Evolutionary conservation across 768 basidiomycete genomes (phyloP), one percentile per base, ranked within the genome.

Genomic region (Amanita muscaria): DNA sequence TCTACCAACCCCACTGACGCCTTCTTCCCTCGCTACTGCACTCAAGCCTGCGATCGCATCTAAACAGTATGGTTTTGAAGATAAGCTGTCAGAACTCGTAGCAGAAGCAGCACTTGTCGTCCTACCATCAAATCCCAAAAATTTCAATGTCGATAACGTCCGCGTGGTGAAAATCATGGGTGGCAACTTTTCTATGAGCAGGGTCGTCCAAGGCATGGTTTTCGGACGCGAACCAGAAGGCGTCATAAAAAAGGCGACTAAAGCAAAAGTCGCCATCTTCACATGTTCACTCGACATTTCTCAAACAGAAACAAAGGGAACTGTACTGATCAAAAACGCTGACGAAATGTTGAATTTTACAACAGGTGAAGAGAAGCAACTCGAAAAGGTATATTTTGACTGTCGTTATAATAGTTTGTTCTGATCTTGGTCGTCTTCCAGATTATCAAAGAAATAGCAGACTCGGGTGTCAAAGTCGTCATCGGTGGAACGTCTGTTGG

Each of bases 101-200:
- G 87, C 94, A 7, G 93, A 98, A 56, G 96, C 96, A 1, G 88
- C 91, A 0, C 65, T 98, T 19, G 76, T 82, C 2, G 84, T 97
- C 53, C 96, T 98, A 92, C 89, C 91, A 3, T 60, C 72, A 1
- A 88, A 88, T 59, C 78, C 80, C 6, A 83, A 84, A 59, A 83
- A 89, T 63, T 99, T 98, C 77, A 97, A 96, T 64, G 92, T 98
- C 22, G 96, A 99, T 64, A 93, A 92, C 55, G 88, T 99, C 0
- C 81, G 96, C 8, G 94, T 99, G 19, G 96, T 99, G 56, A 99
- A 98, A 68, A 97, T 99, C 50, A 84, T 99, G 79, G 96, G 96
- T 45, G 89, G 96, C 24, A 86, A 76, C 55, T 66, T 99, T n/a
- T 62, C 79, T 3, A 76, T 72, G 18, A 94, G 91, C 64, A 79